Evolutionary conservation across 2,329 filamentous ascomycete species (phyloP), one percentile per base, ranked within the genome.

Genomic region (Bimuria novae-zelandiae): DNA sequence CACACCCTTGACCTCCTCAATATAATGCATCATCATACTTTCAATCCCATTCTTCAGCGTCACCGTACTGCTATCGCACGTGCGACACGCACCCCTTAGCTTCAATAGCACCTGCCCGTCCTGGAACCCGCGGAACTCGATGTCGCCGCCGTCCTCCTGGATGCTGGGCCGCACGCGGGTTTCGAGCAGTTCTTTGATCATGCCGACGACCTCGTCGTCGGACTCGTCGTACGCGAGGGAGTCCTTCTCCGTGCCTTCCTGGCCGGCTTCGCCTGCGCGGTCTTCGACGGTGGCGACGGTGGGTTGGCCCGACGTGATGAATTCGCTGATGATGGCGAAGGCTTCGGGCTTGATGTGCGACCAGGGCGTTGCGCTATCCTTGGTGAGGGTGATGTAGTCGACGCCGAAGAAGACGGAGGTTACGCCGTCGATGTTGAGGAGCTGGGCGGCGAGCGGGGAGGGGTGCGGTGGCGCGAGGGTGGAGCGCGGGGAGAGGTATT

Each of bases 161-260:
- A 99, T 99, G 1, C 93, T 90, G 0, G 94, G 94, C 37, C 94
- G 84, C 68, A 99, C 96, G 57, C 94, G 83, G 22, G 94, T 99
- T 76, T 99, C 94, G 30, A 99, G 81, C 27, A 99, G 79, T 77
- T 99, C 94, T 79, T 97, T 96, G 77, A 99, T 97, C 94, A 97
- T 97, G 54, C 91, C 89, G 7, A 99, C 89, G 10, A 97, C 90
- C 76, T 99, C 94, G 61, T 87, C 88, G 72, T 99, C 94, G 57
- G 95, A 88, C 70, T 96, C 92, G 64, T 93, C 87, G 73, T 93
- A 96, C 19, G 84, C 84, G 46, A 96, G 79, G 55, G 85, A 89
- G 65, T 96, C 91, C 56, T 84, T 83, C 57, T 79, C 79, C 12
- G 65, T 73, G 44, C 75, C 75, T 52, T 77, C 76, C 65, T 83